phyloP scores from a whole-genome alignment of 495 filamentous ascomycete species.

The Wilcoxina mikolae region DNA sequence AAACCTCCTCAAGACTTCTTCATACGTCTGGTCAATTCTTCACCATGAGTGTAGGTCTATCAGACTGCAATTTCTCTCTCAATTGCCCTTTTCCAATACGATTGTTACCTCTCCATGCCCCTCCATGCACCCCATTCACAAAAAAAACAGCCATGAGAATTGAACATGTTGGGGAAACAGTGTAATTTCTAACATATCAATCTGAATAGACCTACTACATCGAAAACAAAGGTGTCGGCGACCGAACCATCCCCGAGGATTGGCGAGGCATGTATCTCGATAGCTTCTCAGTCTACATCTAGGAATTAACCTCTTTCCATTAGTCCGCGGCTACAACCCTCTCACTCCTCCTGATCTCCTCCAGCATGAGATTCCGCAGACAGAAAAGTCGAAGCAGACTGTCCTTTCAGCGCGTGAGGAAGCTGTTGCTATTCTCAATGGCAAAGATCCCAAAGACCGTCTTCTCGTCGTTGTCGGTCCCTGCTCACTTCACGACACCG shows the following conservation, averaged over 20 bases:
- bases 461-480: constrained; percentile 89
- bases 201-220: constrained; percentile 54
- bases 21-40: not conserved
- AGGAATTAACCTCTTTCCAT: too few relatives aligned
- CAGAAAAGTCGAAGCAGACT: constrained; percentile 57
- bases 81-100: too few relatives aligned
- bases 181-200: constrained; percentile 1
- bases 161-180: too few relatives aligned
- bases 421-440: constrained; percentile 64
- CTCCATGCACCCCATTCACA: too few relatives aligned
- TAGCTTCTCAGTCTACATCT: constrained; percentile 11
- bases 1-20: not conserved
- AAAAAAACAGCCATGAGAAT: too few relatives aligned
- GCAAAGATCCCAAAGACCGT: constrained; percentile 56
- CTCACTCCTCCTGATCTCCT: constrained; percentile 86
- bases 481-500: constrained; percentile 93
- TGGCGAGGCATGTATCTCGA: constrained; percentile 76
- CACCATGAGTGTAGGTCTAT: not conserved
- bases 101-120: too few relatives aligned
- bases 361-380: constrained; percentile 84
- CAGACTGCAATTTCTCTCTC: not conserved
- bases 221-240: constrained; percentile 77
- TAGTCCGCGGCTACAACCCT: constrained; percentile 84
- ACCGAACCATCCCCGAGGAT: constrained; percentile 66
- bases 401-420: constrained; percentile 72